A percentile compares a stretch with the other conserved stretches of the same genome.
phyloP scores from a whole-genome alignment of 192 early-diverging fungal genomes.

The Cladochytrium replicatum region DNA sequence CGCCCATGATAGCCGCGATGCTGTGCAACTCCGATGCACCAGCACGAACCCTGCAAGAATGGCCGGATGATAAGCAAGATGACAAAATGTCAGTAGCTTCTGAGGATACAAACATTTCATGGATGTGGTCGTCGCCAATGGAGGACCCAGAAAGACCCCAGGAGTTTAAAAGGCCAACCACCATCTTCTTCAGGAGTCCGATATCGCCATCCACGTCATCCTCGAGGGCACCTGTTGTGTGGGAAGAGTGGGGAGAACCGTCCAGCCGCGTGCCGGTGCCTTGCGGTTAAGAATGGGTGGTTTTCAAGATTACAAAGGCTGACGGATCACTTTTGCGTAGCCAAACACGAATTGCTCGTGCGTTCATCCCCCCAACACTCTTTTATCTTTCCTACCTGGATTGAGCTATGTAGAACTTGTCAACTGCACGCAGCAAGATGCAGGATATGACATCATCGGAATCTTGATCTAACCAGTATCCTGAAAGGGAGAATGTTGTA shows the following conservation, averaged over 20 bases:
- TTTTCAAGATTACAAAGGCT: no score
- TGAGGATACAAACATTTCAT: slow-evolving; percentile 50
- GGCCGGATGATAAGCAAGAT: neutral
- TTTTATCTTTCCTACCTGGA: slow-evolving; percentile 38
- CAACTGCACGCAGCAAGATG: slow-evolving; percentile 54
- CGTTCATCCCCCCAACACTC: neutral
- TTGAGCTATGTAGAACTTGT: slow-evolving; percentile 49
- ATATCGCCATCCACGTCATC: slow-evolving; percentile 43
- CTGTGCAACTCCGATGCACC: slow-evolving; percentile 72
- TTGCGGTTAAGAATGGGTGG: no score
- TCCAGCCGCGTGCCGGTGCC: no score
- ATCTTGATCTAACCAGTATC: slow-evolving; percentile 36
- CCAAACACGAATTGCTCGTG: no score
- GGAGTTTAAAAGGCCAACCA: slow-evolving; percentile 27
- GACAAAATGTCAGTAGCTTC: neutral
- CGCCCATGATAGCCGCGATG: slow-evolving; percentile 77
- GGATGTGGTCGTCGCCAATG: slow-evolving; percentile 45
- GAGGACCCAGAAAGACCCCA: slow-evolving; percentile 22
- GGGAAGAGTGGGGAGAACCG: no score
- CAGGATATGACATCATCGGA: slow-evolving; percentile 55
- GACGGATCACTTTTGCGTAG: no score
- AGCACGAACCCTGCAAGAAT: slow-evolving; percentile 37
- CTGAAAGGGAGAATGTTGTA: no score
- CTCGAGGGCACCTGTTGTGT: slow-evolving; percentile 23
- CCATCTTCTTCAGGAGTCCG: slow-evolving; percentile 40